Evolutionary conservation across 2,329 filamentous ascomycete species (phyloP), one percentile per base, ranked within the genome.

Genomic region (Colletotrichum eleusines): DNA sequence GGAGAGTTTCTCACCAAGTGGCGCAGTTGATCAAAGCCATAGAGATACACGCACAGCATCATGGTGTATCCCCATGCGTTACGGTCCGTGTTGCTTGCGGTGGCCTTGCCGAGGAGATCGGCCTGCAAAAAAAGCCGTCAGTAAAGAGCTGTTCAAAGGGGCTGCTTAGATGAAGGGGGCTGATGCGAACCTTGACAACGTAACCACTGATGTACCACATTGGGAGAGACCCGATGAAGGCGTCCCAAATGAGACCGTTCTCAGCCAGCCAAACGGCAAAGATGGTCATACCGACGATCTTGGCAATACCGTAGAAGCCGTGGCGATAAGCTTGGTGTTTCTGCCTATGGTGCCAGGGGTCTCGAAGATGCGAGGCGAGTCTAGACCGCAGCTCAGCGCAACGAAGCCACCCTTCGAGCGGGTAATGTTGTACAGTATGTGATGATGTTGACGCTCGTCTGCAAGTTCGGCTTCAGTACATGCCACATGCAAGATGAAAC

Each of bases 201-300:
- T 80, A 82, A 18, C 76, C 79, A 1, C 80, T 82, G 28, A 82
- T 79, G 54, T 80, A 83, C 74, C 80, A 78, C 75, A 8, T 57
- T 9, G 80, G 79, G 8, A 83, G 73, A 26, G 76, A 80, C 31
- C 79, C 79, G 16, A 85, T 77, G 1, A 79, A 72, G 6, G 80
- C 79, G 20, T 82, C 82, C 57, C 81, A 75, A 62, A 87, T 82
- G 54, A 88, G 80, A 5, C 83, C 83, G 66, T 78, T 81, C 61
- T 87, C 84, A 0, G 83, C 83, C 12, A 87, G 79, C 46, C 81
- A 83, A 63, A 85, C 82, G 5, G 78, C 77, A 60, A 81, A 81
- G 16, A 81, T 67, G 11, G 81, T 66, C 76, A 80, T 81, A 9
- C 78, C 78, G 2, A 80, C 63, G 2, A 78, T 80, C 73, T 81